A percentile compares a stretch with the other conserved stretches of the same genome.
Conservation (phyloP, 495 filamentous ascomycete species). For the Tuber indicum region DNA sequence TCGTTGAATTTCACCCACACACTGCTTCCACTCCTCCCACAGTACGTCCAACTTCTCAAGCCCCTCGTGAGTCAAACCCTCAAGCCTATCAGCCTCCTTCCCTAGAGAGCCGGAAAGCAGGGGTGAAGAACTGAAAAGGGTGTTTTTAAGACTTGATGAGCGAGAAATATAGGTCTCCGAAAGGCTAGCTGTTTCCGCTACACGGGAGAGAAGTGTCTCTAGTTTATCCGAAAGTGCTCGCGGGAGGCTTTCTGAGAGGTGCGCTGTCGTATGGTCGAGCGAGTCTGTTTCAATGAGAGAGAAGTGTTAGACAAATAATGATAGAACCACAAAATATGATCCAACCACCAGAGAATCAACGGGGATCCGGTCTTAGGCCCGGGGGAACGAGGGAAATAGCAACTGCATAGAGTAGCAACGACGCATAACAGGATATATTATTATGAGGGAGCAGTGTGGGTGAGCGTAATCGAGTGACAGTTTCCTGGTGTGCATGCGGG, state of each 20-base stretch:
- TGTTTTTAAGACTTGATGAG: slow-evolving; percentile 21
- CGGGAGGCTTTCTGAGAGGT: slow-evolving; percentile 27
- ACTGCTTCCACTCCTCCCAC: slow-evolving; percentile 20
- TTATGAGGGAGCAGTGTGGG: background rate
- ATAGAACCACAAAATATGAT: slow-evolving; percentile 3
- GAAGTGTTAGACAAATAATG: slow-evolving; percentile 13
- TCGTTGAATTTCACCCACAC: slow-evolving; percentile 20
- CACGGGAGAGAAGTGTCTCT: slow-evolving; percentile 30
- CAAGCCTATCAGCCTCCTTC: slow-evolving; percentile 7
- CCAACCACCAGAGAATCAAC: background rate
- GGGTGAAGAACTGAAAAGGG: slow-evolving; percentile 16
- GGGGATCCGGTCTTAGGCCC: background rate
- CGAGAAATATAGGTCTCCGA: slow-evolving; percentile 18
- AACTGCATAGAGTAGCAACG: background rate
- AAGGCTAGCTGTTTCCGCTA: slow-evolving; percentile 27
- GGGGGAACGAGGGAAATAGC: background rate
- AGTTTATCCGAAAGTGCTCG: slow-evolving; percentile 24
- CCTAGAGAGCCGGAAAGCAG: slow-evolving; percentile 21
- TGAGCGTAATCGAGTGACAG: background rate
- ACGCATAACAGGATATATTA: slow-evolving; percentile 1
- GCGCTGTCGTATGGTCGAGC: slow-evolving; percentile 31
- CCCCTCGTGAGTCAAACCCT: slow-evolving; percentile 16
- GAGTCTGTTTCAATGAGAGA: slow-evolving; percentile 25
- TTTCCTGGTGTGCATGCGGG: background rate
- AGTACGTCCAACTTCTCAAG: slow-evolving; percentile 13